phyloP scores from a whole-genome alignment of 176 grass and related monocot species.

The Triticum urartu region DNA sequence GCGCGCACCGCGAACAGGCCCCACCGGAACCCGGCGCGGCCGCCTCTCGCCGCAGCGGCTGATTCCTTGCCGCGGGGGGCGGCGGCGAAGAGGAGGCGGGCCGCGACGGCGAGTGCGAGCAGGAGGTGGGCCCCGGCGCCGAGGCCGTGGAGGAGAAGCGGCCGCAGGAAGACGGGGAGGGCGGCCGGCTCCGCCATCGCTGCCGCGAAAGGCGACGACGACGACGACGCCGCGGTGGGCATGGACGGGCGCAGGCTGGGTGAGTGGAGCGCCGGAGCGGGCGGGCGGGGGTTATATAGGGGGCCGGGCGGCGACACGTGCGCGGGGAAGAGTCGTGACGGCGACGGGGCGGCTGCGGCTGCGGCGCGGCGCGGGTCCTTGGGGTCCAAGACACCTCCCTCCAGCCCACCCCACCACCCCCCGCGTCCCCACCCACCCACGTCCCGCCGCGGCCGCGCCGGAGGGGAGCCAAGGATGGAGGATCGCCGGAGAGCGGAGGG shows the following conservation, averaged over 20 bases:
- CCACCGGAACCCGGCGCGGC: conserved; percentile 19
- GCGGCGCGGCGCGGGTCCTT: conserved; percentile 8
- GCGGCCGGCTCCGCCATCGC: background rate
- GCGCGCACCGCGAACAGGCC: conserved; percentile 12
- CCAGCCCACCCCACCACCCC: too few relatives aligned
- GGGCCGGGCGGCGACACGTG: background rate
- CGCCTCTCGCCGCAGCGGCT: background rate
- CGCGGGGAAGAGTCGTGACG: background rate
- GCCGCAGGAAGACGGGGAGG: background rate
- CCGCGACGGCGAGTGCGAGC: conserved; percentile 33
- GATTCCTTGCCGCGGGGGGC: background rate
- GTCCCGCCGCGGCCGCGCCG: background rate
- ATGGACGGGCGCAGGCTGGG: background rate
- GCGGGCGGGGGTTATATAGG: background rate
- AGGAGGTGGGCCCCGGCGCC: conserved; percentile 25
- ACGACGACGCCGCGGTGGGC: background rate
- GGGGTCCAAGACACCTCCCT: conserved; percentile 25
- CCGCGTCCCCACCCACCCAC: background rate
- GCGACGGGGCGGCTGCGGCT: conserved; percentile 29
- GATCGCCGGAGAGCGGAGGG: too few relatives aligned
- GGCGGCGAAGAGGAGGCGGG: background rate
- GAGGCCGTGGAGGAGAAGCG: conserved; percentile 19
- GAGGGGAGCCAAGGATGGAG: background rate
- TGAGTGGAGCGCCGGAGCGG: background rate
- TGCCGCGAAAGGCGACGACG: background rate